Base-by-base conservation (phyloP, 768 basidiomycete genomes). In the Panaeolus papilionaceus region DNA sequence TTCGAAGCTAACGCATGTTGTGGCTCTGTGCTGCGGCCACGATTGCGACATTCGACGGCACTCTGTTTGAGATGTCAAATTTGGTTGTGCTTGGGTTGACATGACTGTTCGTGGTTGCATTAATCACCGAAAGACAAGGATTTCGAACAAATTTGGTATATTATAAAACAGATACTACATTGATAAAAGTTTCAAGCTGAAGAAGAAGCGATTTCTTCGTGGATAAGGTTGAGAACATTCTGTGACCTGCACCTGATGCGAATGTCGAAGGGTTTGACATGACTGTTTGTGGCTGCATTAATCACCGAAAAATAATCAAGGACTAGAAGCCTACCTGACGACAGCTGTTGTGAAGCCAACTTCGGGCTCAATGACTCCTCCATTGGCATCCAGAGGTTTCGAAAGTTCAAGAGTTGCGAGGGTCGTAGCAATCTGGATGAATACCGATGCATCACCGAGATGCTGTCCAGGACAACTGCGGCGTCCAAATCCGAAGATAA, bases 331-430 rank as follows among this genome's bases (percentile, higher is more conserved):
- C 3, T 49, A 73, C 73, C 71, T 72, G 0, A 71, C 71, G 23
- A 73, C 47, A 11, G 65, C 69, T 18, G 67, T 69, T 12, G 69
- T 74, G 68, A 81, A 85, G 5, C 70, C 76, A 10, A 84, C 70
- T 33, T 79, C 76, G 9, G 85, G 85, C 63, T 84, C 82, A 11
- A 84, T 72, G 11, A 68, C 66, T 0, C 58, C 20, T 2, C 75
- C 74, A 5, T 72, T 62, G 38, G 74, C 79, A 66, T 84, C 83
- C 26, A 77, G 66, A 8, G 80, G 78, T 73, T 80, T 84, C 28
- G 71, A 64, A 9, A 88, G 76, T 16, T 85, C 81, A 62, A 87
- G 70, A 49, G 81, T 82, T 2, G 85, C 79, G 4, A 88, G 75
- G 68, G 84, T 79, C 16, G 78, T 75, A 3, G 82, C 82, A 61